Percentiles rank a stretch among this genome's conserved stretches.
Conservation (phyloP, 495 filamentous ascomycete genomes). For the Podospora pseudopauciseta region DNA sequence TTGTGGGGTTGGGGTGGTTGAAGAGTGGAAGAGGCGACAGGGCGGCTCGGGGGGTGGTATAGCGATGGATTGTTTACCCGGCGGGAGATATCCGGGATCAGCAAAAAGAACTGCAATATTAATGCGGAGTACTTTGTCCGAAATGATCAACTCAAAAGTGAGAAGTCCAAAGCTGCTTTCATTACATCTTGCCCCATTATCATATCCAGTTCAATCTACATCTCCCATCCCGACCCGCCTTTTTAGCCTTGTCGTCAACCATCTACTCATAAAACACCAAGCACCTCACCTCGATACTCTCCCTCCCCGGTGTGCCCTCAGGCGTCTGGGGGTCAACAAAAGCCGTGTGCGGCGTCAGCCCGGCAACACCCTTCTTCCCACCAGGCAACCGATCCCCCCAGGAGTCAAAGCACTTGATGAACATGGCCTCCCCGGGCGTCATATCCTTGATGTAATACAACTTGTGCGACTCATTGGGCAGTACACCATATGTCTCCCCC, state of each 20-base stretch:
- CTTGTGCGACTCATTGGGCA: slow-evolving; percentile 53
- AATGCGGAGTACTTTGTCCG: background rate
- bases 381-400: slow-evolving; percentile 51
- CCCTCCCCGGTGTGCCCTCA: slow-evolving; percentile 55
- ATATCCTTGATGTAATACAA: slow-evolving; percentile 84
- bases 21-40: background rate
- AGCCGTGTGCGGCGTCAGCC: slow-evolving; percentile 76
- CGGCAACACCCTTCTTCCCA: slow-evolving; percentile 48
- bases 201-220: background rate
- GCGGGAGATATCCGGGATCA: background rate
- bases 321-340: slow-evolving; percentile 71
- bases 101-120: background rate
- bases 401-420: slow-evolving; percentile 81
- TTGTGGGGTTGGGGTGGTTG: background rate
- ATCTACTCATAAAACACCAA: slow-evolving; percentile 63
- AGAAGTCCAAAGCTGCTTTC: background rate
- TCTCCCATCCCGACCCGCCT: background rate
- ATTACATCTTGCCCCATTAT: background rate
- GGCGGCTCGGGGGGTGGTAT: background rate
- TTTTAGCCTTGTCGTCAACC: background rate
- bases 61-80: background rate
- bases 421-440: slow-evolving; percentile 66
- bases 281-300: slow-evolving; percentile 87
- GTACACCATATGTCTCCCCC: slow-evolving; percentile 67
- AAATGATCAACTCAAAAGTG: background rate